phyloP scores from a whole-genome alignment of 257 asterid genomes.

The Rubia yunnanensis region DNA sequence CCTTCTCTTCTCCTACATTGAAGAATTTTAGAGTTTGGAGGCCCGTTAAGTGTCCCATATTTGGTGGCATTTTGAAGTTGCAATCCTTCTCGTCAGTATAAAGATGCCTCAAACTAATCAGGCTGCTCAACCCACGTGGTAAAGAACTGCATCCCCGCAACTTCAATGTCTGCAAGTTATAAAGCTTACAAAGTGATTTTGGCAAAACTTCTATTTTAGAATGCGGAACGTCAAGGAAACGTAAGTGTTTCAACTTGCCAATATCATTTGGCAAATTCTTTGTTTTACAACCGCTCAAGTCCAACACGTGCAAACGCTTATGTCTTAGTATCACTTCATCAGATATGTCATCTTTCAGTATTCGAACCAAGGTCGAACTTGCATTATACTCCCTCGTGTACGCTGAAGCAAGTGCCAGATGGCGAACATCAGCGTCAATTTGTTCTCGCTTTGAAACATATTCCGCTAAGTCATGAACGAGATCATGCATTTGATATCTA shows the following conservation, averaged over 20 bases:
- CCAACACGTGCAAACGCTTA: conserved; percentile 1
- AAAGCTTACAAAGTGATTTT: conserved; percentile 16
- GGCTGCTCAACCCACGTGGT: conserved; percentile 9
- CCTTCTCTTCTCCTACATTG: conserved; percentile 13
- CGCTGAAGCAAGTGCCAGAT: background rate
- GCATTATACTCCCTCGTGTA: background rate
- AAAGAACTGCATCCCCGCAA: background rate
- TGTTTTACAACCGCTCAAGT: background rate
- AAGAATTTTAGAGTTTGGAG: conserved; percentile 14
- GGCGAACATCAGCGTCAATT: no score
- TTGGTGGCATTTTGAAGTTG: conserved; percentile 2
- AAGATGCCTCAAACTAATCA: conserved; percentile 26
- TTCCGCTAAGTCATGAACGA: conserved; percentile 29
- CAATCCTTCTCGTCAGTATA: background rate
- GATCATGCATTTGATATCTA: conserved; percentile 20
- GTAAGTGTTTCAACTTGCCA: conserved; percentile 15
- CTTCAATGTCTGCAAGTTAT: conserved; percentile 18
- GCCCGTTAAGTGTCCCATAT: conserved; percentile 22
- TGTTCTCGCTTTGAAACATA: conserved; percentile 4
- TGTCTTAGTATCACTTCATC: background rate
- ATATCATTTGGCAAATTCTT: conserved; percentile 1
- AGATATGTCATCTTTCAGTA: background rate
- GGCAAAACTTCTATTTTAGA: background rate
- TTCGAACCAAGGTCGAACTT: background rate
- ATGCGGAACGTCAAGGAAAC: background rate